Percentiles rank a stretch among this genome's conserved stretches.
phyloP scores from a whole-genome alignment of 768 basidiomycete species.

The Tricholoma saponaceum region DNA sequence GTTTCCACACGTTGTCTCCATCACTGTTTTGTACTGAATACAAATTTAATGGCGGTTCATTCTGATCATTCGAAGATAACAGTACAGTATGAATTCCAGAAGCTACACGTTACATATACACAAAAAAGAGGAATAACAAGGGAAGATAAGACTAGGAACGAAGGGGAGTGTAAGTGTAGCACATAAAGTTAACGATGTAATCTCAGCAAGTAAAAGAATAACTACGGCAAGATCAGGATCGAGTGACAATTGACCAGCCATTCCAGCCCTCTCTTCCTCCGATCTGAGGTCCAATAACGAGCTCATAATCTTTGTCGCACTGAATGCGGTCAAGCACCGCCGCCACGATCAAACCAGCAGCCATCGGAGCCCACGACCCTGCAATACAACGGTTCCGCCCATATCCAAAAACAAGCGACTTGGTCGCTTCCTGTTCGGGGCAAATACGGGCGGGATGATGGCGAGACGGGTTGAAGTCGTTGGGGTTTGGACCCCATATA shows the following conservation, averaged over 20 bases:
- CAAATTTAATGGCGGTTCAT: no score
- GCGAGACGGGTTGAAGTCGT: slow-evolving; percentile 42
- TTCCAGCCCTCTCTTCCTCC: slow-evolving; percentile 41
- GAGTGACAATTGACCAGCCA: slow-evolving; percentile 33
- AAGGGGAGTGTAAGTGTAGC: no score
- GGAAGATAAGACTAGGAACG: no score
- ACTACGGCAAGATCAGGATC: neutral
- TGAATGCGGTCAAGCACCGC: slow-evolving; percentile 32
- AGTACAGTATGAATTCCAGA: no score
- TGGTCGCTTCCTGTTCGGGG: slow-evolving; percentile 15
- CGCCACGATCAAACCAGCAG: slow-evolving; percentile 44
- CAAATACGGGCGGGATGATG: slow-evolving; percentile 17
- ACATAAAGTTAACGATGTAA: no score
- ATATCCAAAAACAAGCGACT: slow-evolving; percentile 43
- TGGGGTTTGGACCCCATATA: slow-evolving; percentile 35
- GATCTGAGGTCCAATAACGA: slow-evolving; percentile 22
- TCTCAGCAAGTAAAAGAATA: neutral
- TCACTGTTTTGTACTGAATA: no score
- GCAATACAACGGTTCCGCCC: slow-evolving; percentile 47
- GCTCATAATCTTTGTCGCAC: slow-evolving; percentile 21
- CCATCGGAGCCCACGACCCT: slow-evolving; percentile 45
- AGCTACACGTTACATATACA: no score
- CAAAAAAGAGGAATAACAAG: no score
- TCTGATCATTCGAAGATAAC: no score
- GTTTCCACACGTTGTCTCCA: no score